A percentile compares a stretch with the other conserved stretches of the same genome.
phyloP scores from a whole-genome alignment of 331 rosid genomes.

The Pyrus hybrid region DNA sequence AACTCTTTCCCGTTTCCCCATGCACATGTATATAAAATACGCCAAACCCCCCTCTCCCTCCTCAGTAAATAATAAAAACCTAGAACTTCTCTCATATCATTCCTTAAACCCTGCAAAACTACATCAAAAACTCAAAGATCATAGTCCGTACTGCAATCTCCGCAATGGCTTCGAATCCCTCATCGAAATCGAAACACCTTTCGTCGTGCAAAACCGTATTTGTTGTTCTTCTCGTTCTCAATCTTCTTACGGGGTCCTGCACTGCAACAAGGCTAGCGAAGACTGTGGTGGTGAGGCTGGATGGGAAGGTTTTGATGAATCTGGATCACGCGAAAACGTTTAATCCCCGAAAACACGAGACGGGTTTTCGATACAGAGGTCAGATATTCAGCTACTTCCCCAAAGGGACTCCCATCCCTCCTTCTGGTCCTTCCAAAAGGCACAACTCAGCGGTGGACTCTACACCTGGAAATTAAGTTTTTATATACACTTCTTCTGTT shows the following conservation, averaged over 20 bases:
- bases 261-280: slow-evolving; percentile 53
- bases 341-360: slow-evolving; percentile 10
- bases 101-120: slow-evolving; percentile 33
- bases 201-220: slow-evolving; percentile 9
- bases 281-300: slow-evolving; percentile 21
- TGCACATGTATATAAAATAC: slow-evolving; percentile 33
- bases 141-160: neutral
- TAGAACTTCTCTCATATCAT: neutral
- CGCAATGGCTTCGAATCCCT: slow-evolving; percentile 43
- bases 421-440: slow-evolving; percentile 83
- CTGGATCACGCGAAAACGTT: slow-evolving; percentile 6
- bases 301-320: neutral
- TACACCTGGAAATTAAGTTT: slow-evolving; percentile 34
- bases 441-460: slow-evolving; percentile 57
- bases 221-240: slow-evolving; percentile 25
- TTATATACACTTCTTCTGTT: neutral
- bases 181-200: slow-evolving; percentile 17
- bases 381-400: slow-evolving; percentile 63
- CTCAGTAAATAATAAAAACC: neutral
- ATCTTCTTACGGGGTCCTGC: slow-evolving; percentile 30
- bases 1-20: slow-evolving; percentile 30
- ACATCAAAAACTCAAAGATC: neutral
- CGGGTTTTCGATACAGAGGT: slow-evolving; percentile 10
- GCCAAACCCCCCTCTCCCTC: neutral
- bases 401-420: slow-evolving; percentile 52